Evolutionary conservation across 345 rosid species (phyloP), one percentile per base, ranked within the genome.

Genomic region (Salix viminalis): DNA sequence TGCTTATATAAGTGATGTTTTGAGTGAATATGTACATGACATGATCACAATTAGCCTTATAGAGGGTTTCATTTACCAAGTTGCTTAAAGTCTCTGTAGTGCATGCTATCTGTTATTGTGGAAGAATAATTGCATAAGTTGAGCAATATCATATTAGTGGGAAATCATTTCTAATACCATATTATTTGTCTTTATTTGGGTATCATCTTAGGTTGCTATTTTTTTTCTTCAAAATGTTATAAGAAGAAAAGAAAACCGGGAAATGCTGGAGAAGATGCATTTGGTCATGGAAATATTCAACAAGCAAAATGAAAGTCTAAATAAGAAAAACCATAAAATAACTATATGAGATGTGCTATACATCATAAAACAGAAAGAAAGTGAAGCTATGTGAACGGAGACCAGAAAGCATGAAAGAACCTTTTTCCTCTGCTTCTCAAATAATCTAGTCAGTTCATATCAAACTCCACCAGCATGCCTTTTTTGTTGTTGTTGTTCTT

Each of bases 1-100:
- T 62, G 70, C 80, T 61, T 68, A 64, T n/a, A 28, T 73, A 39
- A 74, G 24, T 60, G 61, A 70, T 50, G 34, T 32, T 64, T 62
- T 48, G 13, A 16, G 50, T 23, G 42, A 34, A 34, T 42, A 54
- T 46, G 61, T 70, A 52, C 48, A 62, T 37, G n/a, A 37, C 44
- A 41, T 41, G 44, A 42, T 42, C 3, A 42, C 46, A 11, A 42
- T 2, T 42, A 12, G 46, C 14, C 14, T 42, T 42, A 11, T 42
- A 42, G 14, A 42, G 46, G 44, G 46, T 67, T 67, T 15, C 39
- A 6, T 32, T 67, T 67, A 42, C 70, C 39, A 36, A 28, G 65
- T 36, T 10, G 4, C 36, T 67, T 41, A 36, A 34, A 67, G 19
- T 66, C 21, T 21, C 34, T 37, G 15, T 66, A 1, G 37, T 42